Conservation (phyloP, 1,284 basidiomycete species). For the Malassezia yamatoensis region DNA sequence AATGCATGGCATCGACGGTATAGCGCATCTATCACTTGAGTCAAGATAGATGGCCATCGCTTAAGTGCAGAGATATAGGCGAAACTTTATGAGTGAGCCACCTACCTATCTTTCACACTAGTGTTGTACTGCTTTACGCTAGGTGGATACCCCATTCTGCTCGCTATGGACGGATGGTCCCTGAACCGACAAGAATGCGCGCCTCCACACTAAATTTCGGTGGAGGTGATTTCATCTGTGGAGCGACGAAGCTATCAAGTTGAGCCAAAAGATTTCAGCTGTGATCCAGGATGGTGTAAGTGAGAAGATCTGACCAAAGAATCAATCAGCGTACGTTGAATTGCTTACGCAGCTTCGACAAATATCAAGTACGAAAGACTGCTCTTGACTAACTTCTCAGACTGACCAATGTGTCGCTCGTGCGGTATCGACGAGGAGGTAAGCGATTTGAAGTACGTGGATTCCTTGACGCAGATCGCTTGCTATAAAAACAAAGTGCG, state of each 20-base stretch:
- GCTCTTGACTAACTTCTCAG: neutral
- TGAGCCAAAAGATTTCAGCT: too few species aligned
- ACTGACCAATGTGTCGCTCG: conserved; percentile 89
- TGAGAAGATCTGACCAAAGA: conserved; percentile 2
- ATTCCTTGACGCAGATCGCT: conserved; percentile 57
- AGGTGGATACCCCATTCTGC: neutral
- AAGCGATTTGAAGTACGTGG: conserved; percentile 70
- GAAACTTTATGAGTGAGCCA: conserved; percentile 28
- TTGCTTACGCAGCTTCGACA: conserved; percentile 24
- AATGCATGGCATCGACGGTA: conserved; percentile 51
- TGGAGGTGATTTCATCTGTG: too few species aligned
- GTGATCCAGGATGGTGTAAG: neutral
- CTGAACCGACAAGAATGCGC: too few species aligned
- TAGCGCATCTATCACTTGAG: conserved; percentile 64
- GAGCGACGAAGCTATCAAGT: too few species aligned
- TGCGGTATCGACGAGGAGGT: conserved; percentile 87
- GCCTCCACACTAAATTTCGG: too few species aligned
- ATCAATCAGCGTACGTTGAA: conserved; percentile 19
- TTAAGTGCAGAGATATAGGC: conserved; percentile 57
- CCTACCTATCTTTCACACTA: conserved; percentile 4
- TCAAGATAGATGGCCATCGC: conserved; percentile 83
- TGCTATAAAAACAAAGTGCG: conserved; percentile 99
- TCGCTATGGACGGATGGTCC: too few species aligned
- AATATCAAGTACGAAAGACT: conserved; percentile 36
- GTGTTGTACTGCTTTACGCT: conserved; percentile 2